phyloP scores from a whole-genome alignment of 805 yeast genomes.

The Sungouiozyma ichnusensis region DNA sequence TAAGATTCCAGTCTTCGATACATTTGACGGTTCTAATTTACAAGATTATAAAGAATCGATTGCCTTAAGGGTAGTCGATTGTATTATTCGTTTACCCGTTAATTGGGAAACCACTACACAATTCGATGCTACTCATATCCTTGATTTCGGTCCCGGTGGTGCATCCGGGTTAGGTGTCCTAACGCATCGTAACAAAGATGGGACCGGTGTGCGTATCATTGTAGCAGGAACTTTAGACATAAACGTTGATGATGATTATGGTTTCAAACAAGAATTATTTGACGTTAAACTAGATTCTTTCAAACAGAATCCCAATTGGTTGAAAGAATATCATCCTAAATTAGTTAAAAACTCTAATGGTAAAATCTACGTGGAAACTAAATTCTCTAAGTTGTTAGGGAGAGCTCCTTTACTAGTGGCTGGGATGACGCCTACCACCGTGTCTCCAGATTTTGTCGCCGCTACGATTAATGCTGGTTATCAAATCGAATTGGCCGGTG shows the following conservation, averaged over 20 bases:
- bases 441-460: slow-evolving; percentile 85
- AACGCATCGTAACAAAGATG: slow-evolving; percentile 96
- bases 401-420: slow-evolving; percentile 96
- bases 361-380: slow-evolving; percentile 81
- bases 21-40: slow-evolving; percentile 74
- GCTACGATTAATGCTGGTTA: slow-evolving; percentile 94
- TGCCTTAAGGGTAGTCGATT: slow-evolving; percentile 59
- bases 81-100: slow-evolving; percentile 83
- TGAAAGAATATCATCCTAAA: slow-evolving; percentile 75
- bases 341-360: slow-evolving; percentile 66
- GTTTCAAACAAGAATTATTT: slow-evolving; percentile 91
- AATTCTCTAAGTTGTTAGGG: slow-evolving; percentile 83
- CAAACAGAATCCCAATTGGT: slow-evolving; percentile 86
- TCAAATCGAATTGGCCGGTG: slow-evolving; percentile 97
- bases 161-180: slow-evolving; percentile 91
- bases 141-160: slow-evolving; percentile 99
- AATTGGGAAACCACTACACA: slow-evolving; percentile 89
- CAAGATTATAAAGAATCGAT: slow-evolving; percentile 46
- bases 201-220: slow-evolving; percentile 92
- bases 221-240: slow-evolving; percentile 85
- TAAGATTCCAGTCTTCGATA: slow-evolving; percentile 83
- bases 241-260: slow-evolving; percentile 70
- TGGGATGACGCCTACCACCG: slow-evolving; percentile 99
- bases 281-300: slow-evolving; percentile 55
- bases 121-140: slow-evolving; percentile 73